Conservation (phyloP, 2,329 filamentous ascomycete species). For the Peltaster fructicola region DNA sequence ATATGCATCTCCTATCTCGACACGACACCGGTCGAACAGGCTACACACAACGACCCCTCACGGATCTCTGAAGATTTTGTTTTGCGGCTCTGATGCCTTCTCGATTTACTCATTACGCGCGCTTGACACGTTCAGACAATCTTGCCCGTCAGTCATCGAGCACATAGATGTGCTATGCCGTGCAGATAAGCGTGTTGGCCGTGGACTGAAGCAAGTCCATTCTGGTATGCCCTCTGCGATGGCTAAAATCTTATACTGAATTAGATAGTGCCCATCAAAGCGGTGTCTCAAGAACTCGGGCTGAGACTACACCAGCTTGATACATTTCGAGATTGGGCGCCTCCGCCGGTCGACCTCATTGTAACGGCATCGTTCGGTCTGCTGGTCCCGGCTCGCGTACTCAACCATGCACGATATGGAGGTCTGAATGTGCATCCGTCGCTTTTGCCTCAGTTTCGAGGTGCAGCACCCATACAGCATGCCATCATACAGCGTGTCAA, state of each 20-base stretch:
- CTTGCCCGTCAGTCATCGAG: constrained; percentile 34
- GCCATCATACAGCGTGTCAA: constrained; percentile 47
- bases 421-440: constrained; percentile 92
- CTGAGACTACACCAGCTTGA: constrained; percentile 58
- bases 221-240: constrained; percentile 34
- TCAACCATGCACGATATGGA: constrained; percentile 55
- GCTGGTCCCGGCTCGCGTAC: constrained; percentile 62
- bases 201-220: constrained; percentile 50
- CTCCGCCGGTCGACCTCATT: constrained; percentile 53
- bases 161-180: constrained; percentile 77
- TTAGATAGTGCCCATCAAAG: constrained; percentile 53
- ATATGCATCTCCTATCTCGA: no score
- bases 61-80: constrained; percentile 72
- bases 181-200: constrained; percentile 59
- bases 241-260: constrained; percentile 3
- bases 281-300: constrained; percentile 42
- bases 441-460: constrained; percentile 57
- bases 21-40: no score
- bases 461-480: constrained; percentile 73
- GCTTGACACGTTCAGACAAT: constrained; percentile 35
- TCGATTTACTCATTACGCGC: constrained; percentile 62
- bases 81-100: constrained; percentile 87
- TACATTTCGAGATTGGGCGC: constrained; percentile 69
- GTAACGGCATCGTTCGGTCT: constrained; percentile 90
- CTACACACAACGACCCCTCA: no score